These are phyloP conservation scores for Microbotryomycetes sp. DNA, from an alignment of 1,284 basidiomycete genomes.

Conservation along the genomic window DNA sequence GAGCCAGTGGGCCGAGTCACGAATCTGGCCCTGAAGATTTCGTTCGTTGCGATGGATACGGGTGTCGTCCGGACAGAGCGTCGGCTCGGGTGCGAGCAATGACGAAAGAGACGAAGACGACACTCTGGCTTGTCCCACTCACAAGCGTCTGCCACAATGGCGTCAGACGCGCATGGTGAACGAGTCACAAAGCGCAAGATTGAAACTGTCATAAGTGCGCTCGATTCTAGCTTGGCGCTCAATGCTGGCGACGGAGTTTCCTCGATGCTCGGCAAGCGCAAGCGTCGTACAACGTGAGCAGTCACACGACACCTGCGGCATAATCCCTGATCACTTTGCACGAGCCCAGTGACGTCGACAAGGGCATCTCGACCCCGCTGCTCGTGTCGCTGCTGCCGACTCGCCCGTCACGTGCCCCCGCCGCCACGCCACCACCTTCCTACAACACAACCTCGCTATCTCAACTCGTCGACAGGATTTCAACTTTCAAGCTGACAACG, in stretches of 20 bases:
- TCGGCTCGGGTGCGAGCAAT: too few species aligned
- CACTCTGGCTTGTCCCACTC: too few species aligned
- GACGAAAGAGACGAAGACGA: too few species aligned
- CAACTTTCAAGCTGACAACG: constrained; percentile 15
- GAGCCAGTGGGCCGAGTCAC: neutral
- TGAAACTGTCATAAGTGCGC: neutral
- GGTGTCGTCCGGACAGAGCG: too few species aligned
- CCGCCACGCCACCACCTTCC: neutral
- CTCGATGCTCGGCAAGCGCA: neutral
- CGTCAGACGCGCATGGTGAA: too few species aligned
- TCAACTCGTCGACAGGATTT: constrained; percentile 8
- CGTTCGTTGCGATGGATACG: neutral
- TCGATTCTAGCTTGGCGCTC: neutral
- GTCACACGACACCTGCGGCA: too few species aligned
- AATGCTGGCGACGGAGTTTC: neutral
- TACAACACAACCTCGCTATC: constrained; percentile 12
- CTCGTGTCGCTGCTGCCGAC: neutral
- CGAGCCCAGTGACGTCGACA: neutral
- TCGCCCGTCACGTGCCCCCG: neutral
- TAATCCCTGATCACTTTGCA: neutral
- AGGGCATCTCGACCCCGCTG: neutral
- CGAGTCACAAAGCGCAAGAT: neutral
- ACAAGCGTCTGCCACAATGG: too few species aligned
- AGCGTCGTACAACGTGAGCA: neutral
- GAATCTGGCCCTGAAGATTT: neutral